Conservation (phyloP, 192 early-diverging fungal genomes). For the Diversispora epigaea region DNA sequence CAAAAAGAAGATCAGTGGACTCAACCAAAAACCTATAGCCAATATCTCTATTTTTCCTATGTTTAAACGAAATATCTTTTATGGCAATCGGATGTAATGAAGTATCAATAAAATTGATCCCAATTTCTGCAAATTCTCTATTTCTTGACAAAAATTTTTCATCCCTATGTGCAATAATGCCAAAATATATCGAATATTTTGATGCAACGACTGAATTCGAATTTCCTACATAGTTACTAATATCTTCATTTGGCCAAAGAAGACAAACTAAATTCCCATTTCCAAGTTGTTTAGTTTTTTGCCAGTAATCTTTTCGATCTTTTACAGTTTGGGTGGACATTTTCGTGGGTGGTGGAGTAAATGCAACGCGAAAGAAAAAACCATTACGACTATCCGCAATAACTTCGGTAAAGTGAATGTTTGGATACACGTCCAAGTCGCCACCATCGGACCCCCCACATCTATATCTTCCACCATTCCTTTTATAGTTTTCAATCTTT, state of each 20-base stretch:
- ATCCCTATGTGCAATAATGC: slow-evolving; percentile 40
- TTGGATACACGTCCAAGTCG: slow-evolving; percentile 42
- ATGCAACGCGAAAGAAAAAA: slow-evolving; percentile 34
- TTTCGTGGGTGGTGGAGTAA: slow-evolving; percentile 29
- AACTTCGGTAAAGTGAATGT: slow-evolving; percentile 40
- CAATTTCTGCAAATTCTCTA: slow-evolving; percentile 24
- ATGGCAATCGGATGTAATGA: slow-evolving; percentile 31
- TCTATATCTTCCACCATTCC: slow-evolving; percentile 34
- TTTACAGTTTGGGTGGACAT: background rate
- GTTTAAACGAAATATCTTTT: slow-evolving; percentile 3
- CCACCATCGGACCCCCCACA: slow-evolving; percentile 1
- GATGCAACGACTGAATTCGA: background rate
- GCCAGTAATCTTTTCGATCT: slow-evolving; percentile 47
- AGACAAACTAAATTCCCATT: slow-evolving; percentile 49
- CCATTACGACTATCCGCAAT: slow-evolving; percentile 27
- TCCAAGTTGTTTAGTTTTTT: slow-evolving; percentile 45
- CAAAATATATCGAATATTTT: slow-evolving; percentile 28
- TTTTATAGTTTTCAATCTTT: no score
- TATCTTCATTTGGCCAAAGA: slow-evolving; percentile 23
- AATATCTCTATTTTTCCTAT: background rate
- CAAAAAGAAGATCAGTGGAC: slow-evolving; percentile 39
- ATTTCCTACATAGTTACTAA: background rate
- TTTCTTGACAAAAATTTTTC: slow-evolving; percentile 32
- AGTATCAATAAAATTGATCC: slow-evolving; percentile 37
- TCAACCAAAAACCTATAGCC: slow-evolving; percentile 41